These are phyloP conservation scores for Aureobasidium namibiae DNA, from an alignment of 2,329 filamentous ascomycete species.

Conservation along the genomic window DNA sequence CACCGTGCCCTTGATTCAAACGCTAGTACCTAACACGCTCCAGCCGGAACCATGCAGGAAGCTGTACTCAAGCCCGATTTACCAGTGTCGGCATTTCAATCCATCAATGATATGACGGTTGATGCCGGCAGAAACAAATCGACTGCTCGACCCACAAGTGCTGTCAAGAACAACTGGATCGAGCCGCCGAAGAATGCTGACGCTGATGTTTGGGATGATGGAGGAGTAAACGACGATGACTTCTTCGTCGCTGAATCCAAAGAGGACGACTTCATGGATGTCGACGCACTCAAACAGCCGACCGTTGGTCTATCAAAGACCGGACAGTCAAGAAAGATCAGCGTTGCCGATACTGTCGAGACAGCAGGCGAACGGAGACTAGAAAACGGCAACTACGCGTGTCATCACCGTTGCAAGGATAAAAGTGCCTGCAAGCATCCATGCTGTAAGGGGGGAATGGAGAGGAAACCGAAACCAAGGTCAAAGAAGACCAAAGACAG, in stretches of 20 bases:
- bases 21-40: not conserved
- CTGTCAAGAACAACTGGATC: too few species aligned
- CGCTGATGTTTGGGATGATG: constrained; percentile 44
- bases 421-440: constrained; percentile 58
- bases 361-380: constrained; percentile 26
- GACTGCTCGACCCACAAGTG: constrained; percentile 31
- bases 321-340: not conserved
- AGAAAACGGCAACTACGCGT: constrained; percentile 64
- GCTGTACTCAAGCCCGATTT: constrained; percentile 46
- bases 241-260: constrained; percentile 36
- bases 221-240: constrained; percentile 45
- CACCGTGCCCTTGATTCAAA: too few species aligned
- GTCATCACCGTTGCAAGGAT: constrained; percentile 62
- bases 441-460: constrained; percentile 64
- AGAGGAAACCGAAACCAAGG: constrained; percentile 55
- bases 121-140: constrained; percentile 32
- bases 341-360: not conserved
- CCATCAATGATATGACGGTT: constrained; percentile 32
- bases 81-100: constrained; percentile 36
- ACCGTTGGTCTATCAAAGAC: not conserved
- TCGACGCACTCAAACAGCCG: constrained; percentile 42
- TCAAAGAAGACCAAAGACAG: constrained; percentile 31
- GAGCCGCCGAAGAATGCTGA: not conserved
- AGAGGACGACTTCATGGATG: constrained; percentile 39
- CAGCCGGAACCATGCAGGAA: constrained; percentile 49